Evolutionary conservation across 2,329 filamentous ascomycete species (phyloP).

Genomic region (Cladorrhinum sp.): DNA sequence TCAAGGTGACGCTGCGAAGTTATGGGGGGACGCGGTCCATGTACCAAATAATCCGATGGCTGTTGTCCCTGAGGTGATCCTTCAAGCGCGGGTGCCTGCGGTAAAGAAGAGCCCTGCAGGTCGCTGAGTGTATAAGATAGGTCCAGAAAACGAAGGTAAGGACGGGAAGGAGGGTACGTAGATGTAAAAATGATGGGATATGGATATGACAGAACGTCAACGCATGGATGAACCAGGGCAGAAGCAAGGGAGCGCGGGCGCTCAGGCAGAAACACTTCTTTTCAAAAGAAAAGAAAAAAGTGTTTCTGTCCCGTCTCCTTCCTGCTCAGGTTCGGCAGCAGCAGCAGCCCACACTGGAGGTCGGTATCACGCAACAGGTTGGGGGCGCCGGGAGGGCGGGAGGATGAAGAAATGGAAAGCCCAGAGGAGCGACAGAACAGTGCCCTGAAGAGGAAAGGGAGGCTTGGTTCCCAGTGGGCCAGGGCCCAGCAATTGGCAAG

Average conservation of each 20-base stretch:
- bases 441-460: slow-evolving; percentile 4
- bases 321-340: neutral
- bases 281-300: neutral
- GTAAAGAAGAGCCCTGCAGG: neutral
- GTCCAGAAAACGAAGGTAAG: neutral
- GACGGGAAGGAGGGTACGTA: neutral
- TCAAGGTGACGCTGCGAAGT: neutral
- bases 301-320: neutral
- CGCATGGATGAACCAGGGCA: neutral
- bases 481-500: slow-evolving; percentile 6
- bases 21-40: slow-evolving; percentile 4
- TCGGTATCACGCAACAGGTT: slow-evolving; percentile 1
- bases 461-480: slow-evolving; percentile 11
- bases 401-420: neutral
- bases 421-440: neutral
- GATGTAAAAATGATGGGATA: neutral
- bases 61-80: neutral
- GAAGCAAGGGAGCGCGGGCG: neutral
- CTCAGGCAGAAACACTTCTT: neutral
- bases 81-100: neutral
- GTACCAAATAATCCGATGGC: neutral
- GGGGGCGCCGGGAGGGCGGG: neutral
- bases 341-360: neutral
- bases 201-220: neutral
- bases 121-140: neutral